phyloP scores from a whole-genome alignment of 306 rosid species.

The Malus domestica region ASM211411v1 NC_041790.1:6469501-6470000 shows the following conservation, averaged over 20 bases:
- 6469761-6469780: no score
- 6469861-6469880: no score
- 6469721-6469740: not conserved
- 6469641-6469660: not conserved
- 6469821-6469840: no score
- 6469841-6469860: not conserved
- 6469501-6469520: slow-evolving; percentile 96
- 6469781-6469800: no score
- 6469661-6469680: not conserved
- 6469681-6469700: not conserved
- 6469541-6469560: slow-evolving; percentile 83
- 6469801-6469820: no score
- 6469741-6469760: no score
- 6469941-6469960: no score
- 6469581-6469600: not conserved
- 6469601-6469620: not conserved
- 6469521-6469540: slow-evolving; percentile 85
- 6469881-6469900: no score
- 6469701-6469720: not conserved
- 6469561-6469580: not conserved
- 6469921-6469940: no score
- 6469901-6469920: no score
- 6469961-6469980: no score
- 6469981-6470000: no score
- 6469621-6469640: not conserved